Evolutionary conservation across 768 basidiomycete genomes (phyloP).

Genomic region (Grammothele lineata): DNA sequence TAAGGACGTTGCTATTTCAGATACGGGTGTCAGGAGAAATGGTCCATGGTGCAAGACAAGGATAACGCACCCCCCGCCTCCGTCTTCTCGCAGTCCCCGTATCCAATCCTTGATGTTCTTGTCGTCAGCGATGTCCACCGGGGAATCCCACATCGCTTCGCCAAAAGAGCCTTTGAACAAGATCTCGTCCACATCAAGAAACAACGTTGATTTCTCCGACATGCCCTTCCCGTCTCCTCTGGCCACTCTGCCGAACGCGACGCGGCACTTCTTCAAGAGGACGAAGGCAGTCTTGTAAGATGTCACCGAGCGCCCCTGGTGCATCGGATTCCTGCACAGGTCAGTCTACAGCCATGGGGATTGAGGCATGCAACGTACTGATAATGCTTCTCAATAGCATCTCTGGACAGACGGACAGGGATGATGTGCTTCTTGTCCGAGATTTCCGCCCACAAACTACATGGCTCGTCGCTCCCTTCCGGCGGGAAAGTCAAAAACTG

Average conservation of each 20-base stretch:
- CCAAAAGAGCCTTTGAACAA: constrained; percentile 38
- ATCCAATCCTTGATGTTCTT: constrained; percentile 47
- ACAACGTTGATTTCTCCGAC: constrained; percentile 38
- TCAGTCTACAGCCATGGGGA: too few relatives aligned
- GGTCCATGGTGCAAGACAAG: neutral
- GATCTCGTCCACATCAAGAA: constrained; percentile 49
- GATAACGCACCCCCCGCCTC: constrained; percentile 56
- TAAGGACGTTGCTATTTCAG: constrained; percentile 38
- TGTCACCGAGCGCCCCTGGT: constrained; percentile 32
- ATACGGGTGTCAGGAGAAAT: neutral
- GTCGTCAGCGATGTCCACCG: constrained; percentile 39
- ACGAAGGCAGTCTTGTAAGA: constrained; percentile 44
- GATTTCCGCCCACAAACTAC: constrained; percentile 56
- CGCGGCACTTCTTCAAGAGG: constrained; percentile 44
- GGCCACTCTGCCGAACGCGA: constrained; percentile 52
- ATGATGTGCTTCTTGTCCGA: constrained; percentile 54
- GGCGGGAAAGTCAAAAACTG: constrained; percentile 56
- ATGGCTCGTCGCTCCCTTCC: constrained; percentile 26
- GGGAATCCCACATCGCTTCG: constrained; percentile 48
- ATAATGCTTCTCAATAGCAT: constrained; percentile 44
- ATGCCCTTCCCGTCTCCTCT: constrained; percentile 34
- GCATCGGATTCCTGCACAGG: constrained; percentile 8
- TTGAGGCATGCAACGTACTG: constrained; percentile 24
- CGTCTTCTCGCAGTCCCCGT: constrained; percentile 48
- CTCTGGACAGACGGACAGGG: constrained; percentile 50